A percentile compares a stretch with the other conserved stretches of the same genome.
phyloP scores from a whole-genome alignment of 2,329 filamentous ascomycete species.

The Phyllosticta ampelicida region DNA sequence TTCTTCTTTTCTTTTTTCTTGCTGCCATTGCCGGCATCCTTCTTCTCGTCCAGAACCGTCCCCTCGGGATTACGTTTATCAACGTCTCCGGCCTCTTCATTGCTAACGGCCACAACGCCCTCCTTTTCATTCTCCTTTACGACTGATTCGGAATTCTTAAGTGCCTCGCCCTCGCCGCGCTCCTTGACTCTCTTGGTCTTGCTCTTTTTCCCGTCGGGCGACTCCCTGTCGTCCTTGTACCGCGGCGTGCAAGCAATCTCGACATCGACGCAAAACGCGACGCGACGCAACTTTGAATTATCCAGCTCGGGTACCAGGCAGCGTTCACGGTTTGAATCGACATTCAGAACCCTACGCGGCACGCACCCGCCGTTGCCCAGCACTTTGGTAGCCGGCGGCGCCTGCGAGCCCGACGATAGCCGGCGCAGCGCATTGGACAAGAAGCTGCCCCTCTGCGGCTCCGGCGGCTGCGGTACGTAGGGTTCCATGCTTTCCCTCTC shows the following conservation, averaged over 20 bases:
- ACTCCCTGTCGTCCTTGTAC: slow-evolving; percentile 52
- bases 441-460: slow-evolving; percentile 58
- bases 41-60: slow-evolving; percentile 22
- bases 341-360: slow-evolving; percentile 71
- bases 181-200: slow-evolving; percentile 50
- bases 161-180: slow-evolving; percentile 61
- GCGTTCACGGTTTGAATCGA: slow-evolving; percentile 68
- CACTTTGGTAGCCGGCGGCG: slow-evolving; percentile 19
- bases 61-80: slow-evolving; percentile 32
- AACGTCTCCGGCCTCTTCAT: slow-evolving; percentile 31
- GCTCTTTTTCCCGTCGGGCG: slow-evolving; percentile 34
- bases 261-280: slow-evolving; percentile 94
- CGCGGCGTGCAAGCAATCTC: slow-evolving; percentile 85
- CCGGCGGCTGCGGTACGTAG: slow-evolving; percentile 66
- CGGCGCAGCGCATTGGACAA: slow-evolving; percentile 72
- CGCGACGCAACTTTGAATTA: slow-evolving; percentile 68
- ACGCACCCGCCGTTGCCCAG: slow-evolving; percentile 57
- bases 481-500: slow-evolving; percentile 37
- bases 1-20: slow-evolving; percentile 96
- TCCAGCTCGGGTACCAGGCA: slow-evolving; percentile 72
- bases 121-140: slow-evolving; percentile 46
- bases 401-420: slow-evolving; percentile 50
- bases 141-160: slow-evolving; percentile 54
- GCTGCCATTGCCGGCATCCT: slow-evolving; percentile 29
- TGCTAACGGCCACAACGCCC: slow-evolving; percentile 22